Percentiles rank a stretch among this genome's conserved stretches.
phyloP scores from a whole-genome alignment of 371 early-diverging fungal species.

The Mortierella sp. region DNA sequence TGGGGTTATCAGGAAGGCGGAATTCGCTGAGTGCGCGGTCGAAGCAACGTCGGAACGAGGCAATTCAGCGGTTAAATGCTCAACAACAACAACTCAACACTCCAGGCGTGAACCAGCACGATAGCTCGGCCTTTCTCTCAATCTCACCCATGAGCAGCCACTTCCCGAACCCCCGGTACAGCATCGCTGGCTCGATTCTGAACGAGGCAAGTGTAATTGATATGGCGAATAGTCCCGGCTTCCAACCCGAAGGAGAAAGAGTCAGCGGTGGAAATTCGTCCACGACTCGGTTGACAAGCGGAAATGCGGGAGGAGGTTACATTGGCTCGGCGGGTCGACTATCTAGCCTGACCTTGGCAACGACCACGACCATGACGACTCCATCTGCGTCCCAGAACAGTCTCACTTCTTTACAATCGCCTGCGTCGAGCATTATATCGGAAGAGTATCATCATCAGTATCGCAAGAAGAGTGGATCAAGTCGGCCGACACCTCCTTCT shows the following conservation, averaged over 20 bases:
- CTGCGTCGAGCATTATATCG: background rate
- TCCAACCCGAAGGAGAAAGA: too few species aligned
- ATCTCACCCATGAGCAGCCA: constrained; percentile 6
- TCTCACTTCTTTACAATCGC: constrained; percentile 28
- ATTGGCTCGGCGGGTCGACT: constrained; percentile 21
- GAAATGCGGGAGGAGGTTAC: too few species aligned
- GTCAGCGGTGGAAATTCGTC: too few species aligned
- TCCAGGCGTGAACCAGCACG: too few species aligned
- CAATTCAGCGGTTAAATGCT: constrained; percentile 41
- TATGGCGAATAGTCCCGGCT: background rate
- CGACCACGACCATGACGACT: constrained; percentile 16
- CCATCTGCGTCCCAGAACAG: constrained; percentile 45
- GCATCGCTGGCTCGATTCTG: constrained; percentile 21
- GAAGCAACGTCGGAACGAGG: constrained; percentile 43
- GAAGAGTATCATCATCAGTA: constrained; percentile 12
- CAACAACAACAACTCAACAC: constrained; percentile 12
- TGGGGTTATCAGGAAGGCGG: constrained; percentile 31
- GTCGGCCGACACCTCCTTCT: constrained; percentile 6
- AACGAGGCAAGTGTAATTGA: constrained; percentile 12
- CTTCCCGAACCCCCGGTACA: constrained; percentile 19
- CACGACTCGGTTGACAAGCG: too few species aligned
- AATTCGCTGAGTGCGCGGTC: constrained; percentile 28
- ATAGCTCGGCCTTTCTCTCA: background rate
- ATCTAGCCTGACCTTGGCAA: constrained; percentile 22
- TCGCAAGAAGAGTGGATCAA: constrained; percentile 1